These are phyloP conservation scores for Crithidia expoeki DNA, from an alignment of 208 protist species.

Conservation along the genomic window DNA sequence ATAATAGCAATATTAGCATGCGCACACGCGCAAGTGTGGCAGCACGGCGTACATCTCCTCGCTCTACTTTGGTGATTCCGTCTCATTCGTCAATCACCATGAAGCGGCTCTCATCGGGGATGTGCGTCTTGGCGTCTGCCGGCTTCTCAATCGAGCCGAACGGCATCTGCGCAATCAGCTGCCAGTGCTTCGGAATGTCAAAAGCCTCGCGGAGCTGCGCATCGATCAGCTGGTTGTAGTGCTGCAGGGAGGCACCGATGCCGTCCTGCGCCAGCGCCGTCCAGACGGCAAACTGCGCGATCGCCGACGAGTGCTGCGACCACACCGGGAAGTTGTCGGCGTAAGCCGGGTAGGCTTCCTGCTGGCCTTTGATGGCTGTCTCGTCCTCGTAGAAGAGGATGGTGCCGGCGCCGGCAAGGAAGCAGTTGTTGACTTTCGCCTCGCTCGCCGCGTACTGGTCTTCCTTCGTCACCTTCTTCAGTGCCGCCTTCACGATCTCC, in stretches of 20 bases:
- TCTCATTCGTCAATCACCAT: conserved; percentile 37
- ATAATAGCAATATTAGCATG: too few relatives aligned
- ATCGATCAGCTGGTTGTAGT: conserved; percentile 61
- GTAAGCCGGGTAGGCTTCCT: conserved; percentile 50
- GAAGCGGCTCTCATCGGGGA: conserved; percentile 47
- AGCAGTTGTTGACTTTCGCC: conserved; percentile 49
- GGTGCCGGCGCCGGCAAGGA: conserved; percentile 56
- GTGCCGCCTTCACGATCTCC: conserved; percentile 46
- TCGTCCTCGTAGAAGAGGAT: conserved; percentile 69
- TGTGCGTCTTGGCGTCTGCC: conserved; percentile 41
- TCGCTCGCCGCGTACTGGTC: conserved; percentile 38
- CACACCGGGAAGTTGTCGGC: conserved; percentile 46
- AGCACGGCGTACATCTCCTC: not conserved
- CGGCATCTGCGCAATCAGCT: conserved; percentile 65
- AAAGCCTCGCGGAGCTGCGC: conserved; percentile 33
- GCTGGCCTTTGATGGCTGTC: conserved; percentile 35
- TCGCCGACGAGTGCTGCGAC: conserved; percentile 52
- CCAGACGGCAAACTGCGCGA: conserved; percentile 67
- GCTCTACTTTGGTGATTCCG: not conserved
- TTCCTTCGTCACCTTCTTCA: conserved; percentile 34
- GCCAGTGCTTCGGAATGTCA: conserved; percentile 46
- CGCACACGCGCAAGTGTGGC: not conserved
- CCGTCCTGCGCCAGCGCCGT: conserved; percentile 44
- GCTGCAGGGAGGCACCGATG: conserved; percentile 57
- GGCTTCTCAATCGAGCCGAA: conserved; percentile 54